phyloP scores from a whole-genome alignment of 352 stramenopile species.

The Pseudoperonospora humuli region DNA sequence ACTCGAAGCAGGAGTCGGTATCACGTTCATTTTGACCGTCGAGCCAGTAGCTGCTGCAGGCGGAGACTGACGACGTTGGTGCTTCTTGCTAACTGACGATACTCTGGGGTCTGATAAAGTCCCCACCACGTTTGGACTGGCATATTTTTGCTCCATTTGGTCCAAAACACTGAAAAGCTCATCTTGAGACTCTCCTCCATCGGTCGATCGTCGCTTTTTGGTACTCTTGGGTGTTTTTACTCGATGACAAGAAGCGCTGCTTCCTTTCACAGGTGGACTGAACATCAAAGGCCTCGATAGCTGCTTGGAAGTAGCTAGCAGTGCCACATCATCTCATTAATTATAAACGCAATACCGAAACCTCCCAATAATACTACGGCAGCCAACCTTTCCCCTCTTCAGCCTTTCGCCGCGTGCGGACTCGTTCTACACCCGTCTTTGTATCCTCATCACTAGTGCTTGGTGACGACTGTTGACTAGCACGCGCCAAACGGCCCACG shows the following conservation, averaged over 20 bases:
- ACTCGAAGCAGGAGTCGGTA: slow-evolving; percentile 1
- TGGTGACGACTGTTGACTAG: slow-evolving; percentile 38
- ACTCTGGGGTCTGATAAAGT: not conserved
- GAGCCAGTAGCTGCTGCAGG: not conserved
- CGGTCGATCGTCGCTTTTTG: slow-evolving; percentile 7
- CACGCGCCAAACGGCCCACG: slow-evolving; percentile 46
- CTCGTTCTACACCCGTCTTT: slow-evolving; percentile 1
- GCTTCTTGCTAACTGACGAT: not conserved
- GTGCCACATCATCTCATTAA: slow-evolving; percentile 1
- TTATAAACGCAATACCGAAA: not conserved
- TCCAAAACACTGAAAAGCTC: slow-evolving; percentile 53
- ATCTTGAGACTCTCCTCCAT: slow-evolving; percentile 42
- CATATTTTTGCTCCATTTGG: slow-evolving; percentile 55
- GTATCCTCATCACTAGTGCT: slow-evolving; percentile 11
- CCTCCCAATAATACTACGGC: not conserved
- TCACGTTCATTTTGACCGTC: slow-evolving; percentile 5
- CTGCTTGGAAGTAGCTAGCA: slow-evolving; percentile 25
- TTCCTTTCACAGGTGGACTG: slow-evolving; percentile 20
- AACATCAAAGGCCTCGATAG: slow-evolving; percentile 49
- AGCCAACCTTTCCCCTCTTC: slow-evolving; percentile 19
- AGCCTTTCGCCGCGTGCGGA: slow-evolving; percentile 3
- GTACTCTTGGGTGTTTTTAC: not conserved
- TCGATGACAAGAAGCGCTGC: not conserved
- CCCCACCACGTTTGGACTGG: slow-evolving; percentile 19
- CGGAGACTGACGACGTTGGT: not conserved